These are phyloP conservation scores for Pseudoturritis turrita DNA, from an alignment of 345 rosid genomes.

Conservation along the genomic window DNA sequence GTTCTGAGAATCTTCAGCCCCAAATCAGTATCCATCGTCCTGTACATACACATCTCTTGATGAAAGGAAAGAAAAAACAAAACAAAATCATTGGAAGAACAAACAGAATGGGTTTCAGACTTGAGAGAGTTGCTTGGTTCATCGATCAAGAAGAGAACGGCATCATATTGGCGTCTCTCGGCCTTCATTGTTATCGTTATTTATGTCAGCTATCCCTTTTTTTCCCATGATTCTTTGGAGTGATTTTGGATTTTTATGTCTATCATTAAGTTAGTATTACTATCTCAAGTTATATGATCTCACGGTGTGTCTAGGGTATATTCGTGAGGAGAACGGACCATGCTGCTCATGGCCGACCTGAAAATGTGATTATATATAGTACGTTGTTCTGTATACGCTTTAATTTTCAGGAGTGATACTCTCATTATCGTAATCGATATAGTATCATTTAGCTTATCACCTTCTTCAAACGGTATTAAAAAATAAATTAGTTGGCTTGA, in stretches of 20 bases:
- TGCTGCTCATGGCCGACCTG: not conserved
- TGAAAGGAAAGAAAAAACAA: not conserved
- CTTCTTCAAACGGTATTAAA: too few relatives aligned
- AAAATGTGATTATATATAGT: slow-evolving; percentile 19
- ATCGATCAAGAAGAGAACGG: slow-evolving; percentile 3
- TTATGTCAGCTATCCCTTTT: slow-evolving; percentile 1
- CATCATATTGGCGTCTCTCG: not conserved
- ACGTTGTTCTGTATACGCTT: not conserved
- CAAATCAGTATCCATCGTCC: not conserved
- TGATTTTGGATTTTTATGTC: slow-evolving; percentile 3
- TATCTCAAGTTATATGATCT: not conserved
- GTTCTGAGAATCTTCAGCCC: not conserved
- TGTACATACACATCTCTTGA: slow-evolving; percentile 24
- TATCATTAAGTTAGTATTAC: not conserved
- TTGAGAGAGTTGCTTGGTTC: slow-evolving; percentile 17
- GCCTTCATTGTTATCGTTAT: slow-evolving; percentile 21
- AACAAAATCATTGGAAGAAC: slow-evolving; percentile 10
- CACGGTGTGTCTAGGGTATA: slow-evolving; percentile 22
- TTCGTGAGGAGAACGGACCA: not conserved
- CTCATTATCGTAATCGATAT: too few relatives aligned
- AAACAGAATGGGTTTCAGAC: slow-evolving; percentile 6
- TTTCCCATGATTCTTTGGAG: slow-evolving; percentile 13
- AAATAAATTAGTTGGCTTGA: too few relatives aligned
- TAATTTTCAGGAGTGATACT: not conserved
- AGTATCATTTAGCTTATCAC: too few relatives aligned